Evolutionary conservation across 352 stramenopile species (phyloP), one percentile per base, ranked within the genome.

Genomic region (Thraustotheca clavata): DNA sequence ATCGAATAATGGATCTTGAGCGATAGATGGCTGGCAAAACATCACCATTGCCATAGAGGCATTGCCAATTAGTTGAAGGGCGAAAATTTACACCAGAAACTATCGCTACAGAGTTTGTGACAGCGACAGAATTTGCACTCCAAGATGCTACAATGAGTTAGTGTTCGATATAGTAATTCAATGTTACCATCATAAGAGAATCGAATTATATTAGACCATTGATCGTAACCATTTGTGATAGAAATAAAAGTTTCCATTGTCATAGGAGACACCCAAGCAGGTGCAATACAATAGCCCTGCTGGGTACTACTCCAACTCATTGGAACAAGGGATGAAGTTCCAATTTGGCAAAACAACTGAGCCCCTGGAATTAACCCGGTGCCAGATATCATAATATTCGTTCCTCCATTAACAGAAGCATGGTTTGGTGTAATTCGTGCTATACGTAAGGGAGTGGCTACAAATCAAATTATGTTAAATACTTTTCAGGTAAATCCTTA

Each of bases 261-360:
- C 16, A 39, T 50, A 7, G 55, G 26, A 9, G 31, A 22, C 33
- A 18, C 18, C 24, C 11, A 12, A 11, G 36, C 8, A 20, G 36
- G 39, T 24, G 27, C 36, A 33, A 32, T n/a, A 40, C 57, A 54
- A 27, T 4, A 32, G 7, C 34, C 50, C 1, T 34, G 20, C 22
- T 40, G 29, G 29, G 12, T n/a, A 24, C 39, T 57, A 4, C 7
- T 24, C 12, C n/a, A 5, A 16, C 39, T 16, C 20, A 63, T 8
- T 7, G 55, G 55, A 22, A 52, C 55, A 9, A 60, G 27, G 12
- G 33, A n/a, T 14, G 35, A 31, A 8, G 38, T 26, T 22, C 72
- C 72, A 62, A 77, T 75, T 12, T 60, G 62, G 46, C 72, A 77
- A 26, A 50, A 35, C n/a, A 73, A 46, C 8, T 11, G 11, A 2